Evolutionary conservation across 345 rosid species (phyloP).

Genomic region (Cardamine resedifolia): DNA sequence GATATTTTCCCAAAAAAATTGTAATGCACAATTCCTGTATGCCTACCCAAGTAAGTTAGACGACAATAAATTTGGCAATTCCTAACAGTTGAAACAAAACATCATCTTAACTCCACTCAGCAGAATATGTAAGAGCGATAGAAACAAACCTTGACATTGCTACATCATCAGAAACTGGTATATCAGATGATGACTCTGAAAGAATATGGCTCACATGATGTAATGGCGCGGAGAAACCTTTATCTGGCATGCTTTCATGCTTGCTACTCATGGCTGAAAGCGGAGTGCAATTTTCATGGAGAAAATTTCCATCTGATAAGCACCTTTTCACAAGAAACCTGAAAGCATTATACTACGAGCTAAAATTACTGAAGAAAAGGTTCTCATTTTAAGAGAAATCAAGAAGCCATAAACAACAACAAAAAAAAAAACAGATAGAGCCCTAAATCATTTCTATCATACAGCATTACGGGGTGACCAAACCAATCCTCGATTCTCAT

Average conservation of each 20-base stretch:
- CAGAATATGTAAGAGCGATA: neutral
- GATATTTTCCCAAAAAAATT: neutral
- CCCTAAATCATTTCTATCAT: neutral
- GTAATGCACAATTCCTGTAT: neutral
- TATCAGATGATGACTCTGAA: slow-evolving; percentile 77
- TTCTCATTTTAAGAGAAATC: neutral
- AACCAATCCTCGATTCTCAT: slow-evolving; percentile 3
- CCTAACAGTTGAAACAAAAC: neutral
- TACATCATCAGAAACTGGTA: slow-evolving; percentile 62
- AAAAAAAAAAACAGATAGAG: neutral
- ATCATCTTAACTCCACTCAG: neutral
- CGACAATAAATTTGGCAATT: neutral
- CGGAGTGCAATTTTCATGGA: slow-evolving; percentile 44
- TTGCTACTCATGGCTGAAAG: slow-evolving; percentile 44
- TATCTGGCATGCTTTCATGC: slow-evolving; percentile 42
- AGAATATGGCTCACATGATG: slow-evolving; percentile 45
- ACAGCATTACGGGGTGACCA: neutral
- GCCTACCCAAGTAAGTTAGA: neutral
- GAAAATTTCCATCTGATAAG: slow-evolving; percentile 80
- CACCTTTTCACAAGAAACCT: slow-evolving; percentile 72
- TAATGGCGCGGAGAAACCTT: slow-evolving; percentile 48
- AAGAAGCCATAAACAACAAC: neutral
- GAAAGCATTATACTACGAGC: slow-evolving; percentile 22
- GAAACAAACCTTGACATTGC: slow-evolving; percentile 63
- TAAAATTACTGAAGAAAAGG: neutral